A percentile compares a stretch with the other conserved stretches of the same genome.
These are phyloP conservation scores for Podospora pseudopauciseta DNA, from an alignment of 495 filamentous ascomycete genomes.

Conservation along the genomic window DNA sequence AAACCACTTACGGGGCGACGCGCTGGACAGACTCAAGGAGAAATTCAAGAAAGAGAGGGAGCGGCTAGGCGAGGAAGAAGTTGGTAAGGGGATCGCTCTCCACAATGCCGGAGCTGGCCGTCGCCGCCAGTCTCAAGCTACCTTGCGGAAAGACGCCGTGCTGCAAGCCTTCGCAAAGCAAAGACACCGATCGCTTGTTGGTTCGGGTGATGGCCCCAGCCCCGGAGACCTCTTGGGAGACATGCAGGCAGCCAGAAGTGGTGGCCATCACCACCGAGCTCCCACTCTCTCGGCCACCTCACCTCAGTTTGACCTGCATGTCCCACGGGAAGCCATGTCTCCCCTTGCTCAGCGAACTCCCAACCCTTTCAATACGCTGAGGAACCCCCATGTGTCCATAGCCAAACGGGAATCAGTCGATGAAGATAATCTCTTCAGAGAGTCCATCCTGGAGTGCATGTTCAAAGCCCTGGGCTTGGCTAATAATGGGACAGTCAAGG, in stretches of 20 bases:
- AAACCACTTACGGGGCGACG: slow-evolving; percentile 81
- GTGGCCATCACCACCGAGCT: slow-evolving; percentile 15
- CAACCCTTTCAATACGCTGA: slow-evolving; percentile 55
- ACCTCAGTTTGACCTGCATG: slow-evolving; percentile 18
- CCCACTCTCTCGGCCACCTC: slow-evolving; percentile 10
- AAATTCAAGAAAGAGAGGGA: slow-evolving; percentile 87
- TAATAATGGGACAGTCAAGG: slow-evolving; percentile 60
- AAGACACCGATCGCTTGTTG: slow-evolving; percentile 33
- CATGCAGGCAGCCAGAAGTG: slow-evolving; percentile 64
- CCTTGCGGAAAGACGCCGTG: slow-evolving; percentile 77
- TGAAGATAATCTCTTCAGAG: slow-evolving; percentile 82
- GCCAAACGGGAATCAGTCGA: slow-evolving; percentile 73
- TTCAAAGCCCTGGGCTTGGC: slow-evolving; percentile 90
- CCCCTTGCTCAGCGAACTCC: slow-evolving; percentile 60
- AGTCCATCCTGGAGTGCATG: slow-evolving; percentile 90
- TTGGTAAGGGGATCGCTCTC: slow-evolving; percentile 89
- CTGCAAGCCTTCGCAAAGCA: slow-evolving; percentile 58
- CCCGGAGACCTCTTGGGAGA: slow-evolving; percentile 80
- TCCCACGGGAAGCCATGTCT: slow-evolving; percentile 33
- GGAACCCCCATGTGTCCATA: slow-evolving; percentile 49
- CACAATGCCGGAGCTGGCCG: slow-evolving; percentile 70
- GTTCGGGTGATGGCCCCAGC: slow-evolving; percentile 47
- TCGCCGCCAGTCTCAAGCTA: slow-evolving; percentile 67
- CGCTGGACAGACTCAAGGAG: slow-evolving; percentile 82
- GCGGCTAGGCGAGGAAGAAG: slow-evolving; percentile 76